Evolutionary conservation across 2,329 filamentous ascomycete species (phyloP).

Genomic region (Sclerotinia borealis): DNA sequence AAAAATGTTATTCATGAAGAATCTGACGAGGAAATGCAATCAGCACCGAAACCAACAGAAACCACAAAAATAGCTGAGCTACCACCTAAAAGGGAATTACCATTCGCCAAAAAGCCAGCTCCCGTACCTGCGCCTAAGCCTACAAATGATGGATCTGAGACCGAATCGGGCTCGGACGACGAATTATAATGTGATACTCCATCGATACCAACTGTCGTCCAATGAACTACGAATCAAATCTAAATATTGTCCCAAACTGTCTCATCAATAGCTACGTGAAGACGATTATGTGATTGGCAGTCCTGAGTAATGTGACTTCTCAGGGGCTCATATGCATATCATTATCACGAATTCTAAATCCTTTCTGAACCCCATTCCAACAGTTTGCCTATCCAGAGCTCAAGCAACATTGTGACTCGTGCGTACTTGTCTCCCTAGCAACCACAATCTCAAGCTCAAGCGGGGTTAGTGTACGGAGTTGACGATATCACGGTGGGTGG

Average conservation of each 20-base stretch:
- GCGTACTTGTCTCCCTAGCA: conserved; percentile 7
- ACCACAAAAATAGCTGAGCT: conserved; percentile 7
- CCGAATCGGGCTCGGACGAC: conserved; percentile 30
- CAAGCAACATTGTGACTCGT: conserved; percentile 2
- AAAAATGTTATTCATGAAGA: background rate
- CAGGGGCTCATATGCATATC: background rate
- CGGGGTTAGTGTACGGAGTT: too few species aligned
- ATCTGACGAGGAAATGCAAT: background rate
- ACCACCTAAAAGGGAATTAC: conserved; percentile 19
- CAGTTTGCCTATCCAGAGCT: background rate
- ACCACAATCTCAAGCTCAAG: background rate
- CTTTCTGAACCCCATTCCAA: background rate
- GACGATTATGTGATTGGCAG: background rate
- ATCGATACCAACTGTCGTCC: background rate
- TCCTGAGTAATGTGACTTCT: background rate
- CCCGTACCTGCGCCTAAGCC: conserved; percentile 8
- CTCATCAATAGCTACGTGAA: background rate
- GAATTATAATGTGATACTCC: conserved; percentile 14
- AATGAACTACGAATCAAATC: background rate
- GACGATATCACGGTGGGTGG: background rate
- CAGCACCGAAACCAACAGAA: conserved; percentile 6
- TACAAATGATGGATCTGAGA: conserved; percentile 25
- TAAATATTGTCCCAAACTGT: background rate
- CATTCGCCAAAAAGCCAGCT: conserved; percentile 20
- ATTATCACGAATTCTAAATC: background rate